phyloP scores from a whole-genome alignment of 345 rosid species.

The Laguncularia racemosa region DNA sequence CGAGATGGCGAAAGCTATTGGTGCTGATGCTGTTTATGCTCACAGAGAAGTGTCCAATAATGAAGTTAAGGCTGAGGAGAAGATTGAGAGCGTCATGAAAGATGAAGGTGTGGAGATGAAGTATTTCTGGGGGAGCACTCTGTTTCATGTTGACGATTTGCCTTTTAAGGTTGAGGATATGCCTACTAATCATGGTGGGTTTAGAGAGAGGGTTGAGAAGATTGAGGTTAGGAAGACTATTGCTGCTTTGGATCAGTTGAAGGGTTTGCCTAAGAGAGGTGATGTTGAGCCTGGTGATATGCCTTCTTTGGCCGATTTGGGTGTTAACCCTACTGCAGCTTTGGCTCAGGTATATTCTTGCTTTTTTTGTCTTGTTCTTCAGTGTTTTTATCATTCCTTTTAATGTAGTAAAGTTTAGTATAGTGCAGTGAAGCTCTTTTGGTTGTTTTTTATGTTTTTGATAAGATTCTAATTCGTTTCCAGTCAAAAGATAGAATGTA shows the following conservation, averaged over 20 bases:
- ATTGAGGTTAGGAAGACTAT: constrained; percentile 83
- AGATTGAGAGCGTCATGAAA: constrained; percentile 76
- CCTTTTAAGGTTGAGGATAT: constrained; percentile 82
- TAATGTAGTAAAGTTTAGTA: too few relatives aligned
- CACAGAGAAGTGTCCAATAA: constrained; percentile 84
- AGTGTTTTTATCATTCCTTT: background rate
- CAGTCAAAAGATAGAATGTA: too few relatives aligned
- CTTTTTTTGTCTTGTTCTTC: background rate
- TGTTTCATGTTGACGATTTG: constrained; percentile 88
- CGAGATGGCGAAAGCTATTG: constrained; percentile 80
- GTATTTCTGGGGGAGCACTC: constrained; percentile 94
- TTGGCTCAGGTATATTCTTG: constrained; percentile 52
- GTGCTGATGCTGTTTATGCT: constrained; percentile 88
- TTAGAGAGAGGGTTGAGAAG: constrained; percentile 65
- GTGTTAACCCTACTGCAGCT: constrained; percentile 46
- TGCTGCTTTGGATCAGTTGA: constrained; percentile 75
- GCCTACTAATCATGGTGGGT: constrained; percentile 74
- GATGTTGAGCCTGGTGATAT: constrained; percentile 90
- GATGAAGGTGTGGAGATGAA: constrained; percentile 88
- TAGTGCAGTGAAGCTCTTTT: too few relatives aligned
- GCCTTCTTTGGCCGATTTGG: constrained; percentile 83
- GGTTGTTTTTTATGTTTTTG: too few relatives aligned
- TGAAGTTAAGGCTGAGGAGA: constrained; percentile 83
- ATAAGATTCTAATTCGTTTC: too few relatives aligned
- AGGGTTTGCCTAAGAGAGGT: constrained; percentile 80